Base-by-base conservation (phyloP, 139 green algal genomes). In the Asterochloris sp. region DNA sequence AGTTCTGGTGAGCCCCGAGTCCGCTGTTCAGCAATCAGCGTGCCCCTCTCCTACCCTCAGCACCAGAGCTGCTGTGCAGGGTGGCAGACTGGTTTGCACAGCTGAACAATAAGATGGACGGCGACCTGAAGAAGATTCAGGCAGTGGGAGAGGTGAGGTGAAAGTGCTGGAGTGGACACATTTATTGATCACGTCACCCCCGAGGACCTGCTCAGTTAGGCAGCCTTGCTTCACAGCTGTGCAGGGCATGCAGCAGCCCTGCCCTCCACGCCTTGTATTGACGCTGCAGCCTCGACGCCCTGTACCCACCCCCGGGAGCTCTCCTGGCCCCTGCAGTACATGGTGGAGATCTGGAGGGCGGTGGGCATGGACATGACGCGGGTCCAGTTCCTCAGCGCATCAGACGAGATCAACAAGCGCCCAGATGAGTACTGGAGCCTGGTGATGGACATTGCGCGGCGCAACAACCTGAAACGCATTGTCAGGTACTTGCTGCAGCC, bases 41-140 rank as follows among this genome's bases (percentile, higher is more conserved):
- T 54, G 38, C 38, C 38, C 15, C 11, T 47, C 13, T 67, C 21
- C 11, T 10, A 6, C 60, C 26, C 62, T 60, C 26, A 13, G 19
- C 28, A 68, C 11, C 29, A 38, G 23, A 38, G 78, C 77, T 61
- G 11, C 62, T 67, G 23, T n/a, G 24, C 85, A 92, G 93, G 94
- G 92, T 98, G 73, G 94, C 94, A 13, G 95, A 97, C 85, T 98
- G 94, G 93, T 98, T 98, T 91, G 95, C 95, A n/a, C 93, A 96
- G 89, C 87, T 99, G 62, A 99, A 98, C 91, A 98, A 98, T 89
- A 98, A 98, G 85, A 98, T 99, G 96, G 95, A 93, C 24, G 97
- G 97, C 10, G 97, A 99, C 85, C 86, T 99, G 73, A 98, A 98
- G 88, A 99, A 99, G 93, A 99, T 99, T 84, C 93, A 97, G 85